Base-by-base conservation (phyloP, 1,139 yeast genomes). In the Geotrichum siamense region DNA sequence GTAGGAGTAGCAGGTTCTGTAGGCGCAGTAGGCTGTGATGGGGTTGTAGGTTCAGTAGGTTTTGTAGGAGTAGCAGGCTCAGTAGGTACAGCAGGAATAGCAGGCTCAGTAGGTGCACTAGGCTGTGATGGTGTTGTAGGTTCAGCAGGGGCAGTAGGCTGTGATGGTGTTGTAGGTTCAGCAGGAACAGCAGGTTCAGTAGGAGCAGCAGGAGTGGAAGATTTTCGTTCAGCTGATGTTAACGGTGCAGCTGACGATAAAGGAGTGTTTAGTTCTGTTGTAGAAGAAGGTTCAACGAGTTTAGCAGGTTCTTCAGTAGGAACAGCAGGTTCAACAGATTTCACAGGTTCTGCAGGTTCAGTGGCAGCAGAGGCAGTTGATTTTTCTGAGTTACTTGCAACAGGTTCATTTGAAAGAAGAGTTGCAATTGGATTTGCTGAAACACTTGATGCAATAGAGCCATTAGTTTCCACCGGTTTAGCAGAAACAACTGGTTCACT, bases 151-250 rank as follows among this genome's bases (percentile, higher is more conserved):
- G 12, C 31, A 8, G 39, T 13, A 12, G 19, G 13, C n/a, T 27
- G 16, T 39, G 26, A 39, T 10, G 30, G 33, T 1, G 34, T 33
- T 5, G 40, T 34, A 13, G 28, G 30, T n/a, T 25, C 37, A 21
- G 29, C 15, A 6, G 26, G 30, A 15, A 15, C 29, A 2, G 39
- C 29, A 16, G 20, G 19, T 13, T 31, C 33, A 26, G 19, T 36
- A 40, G 33, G 19, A 35, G 38, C 38, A 35, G 12, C 30, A 15
- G 28, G 29, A n/a, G n/a, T n/a, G n/a, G n/a, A n/a, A n/a, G n/a
- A n/a, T n/a, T n/a, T n/a, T n/a, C n/a, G n/a, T n/a, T n/a, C n/a
- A 29, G 12, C 26, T 23, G 6, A 10, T 23, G 25, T 12, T 8
- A 23, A 23, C 6, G 26, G 6, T 23, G 26, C 6, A 8, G 26